Evolutionary conservation across 257 asterid species (phyloP).

Genomic region (Penstemon barbatus): DNA sequence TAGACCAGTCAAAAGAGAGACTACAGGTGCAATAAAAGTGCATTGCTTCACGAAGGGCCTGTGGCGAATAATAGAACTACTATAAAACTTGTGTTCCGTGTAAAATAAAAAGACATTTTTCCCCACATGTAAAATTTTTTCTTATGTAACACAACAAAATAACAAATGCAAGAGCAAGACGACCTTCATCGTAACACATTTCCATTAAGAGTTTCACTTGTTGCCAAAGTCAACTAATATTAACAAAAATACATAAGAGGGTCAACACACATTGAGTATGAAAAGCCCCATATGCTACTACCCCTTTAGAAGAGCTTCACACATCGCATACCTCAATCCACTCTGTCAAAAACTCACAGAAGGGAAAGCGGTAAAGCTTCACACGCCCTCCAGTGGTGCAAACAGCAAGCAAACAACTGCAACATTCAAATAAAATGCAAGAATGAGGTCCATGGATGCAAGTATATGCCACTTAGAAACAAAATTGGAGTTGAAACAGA

Average conservation of each 20-base stretch:
- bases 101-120: too few relatives aligned
- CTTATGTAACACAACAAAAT: not conserved
- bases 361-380: constrained; percentile 74
- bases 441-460: constrained; percentile 24
- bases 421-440: constrained; percentile 12
- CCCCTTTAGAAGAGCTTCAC: not conserved
- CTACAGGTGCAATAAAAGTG: not conserved
- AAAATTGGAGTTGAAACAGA: not conserved
- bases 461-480: constrained; percentile 7
- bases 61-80: not conserved
- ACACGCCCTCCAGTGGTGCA: constrained; percentile 79
- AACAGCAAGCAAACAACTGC: constrained; percentile 90
- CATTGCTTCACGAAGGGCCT: not conserved
- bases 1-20: constrained; percentile 1
- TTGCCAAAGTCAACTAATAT: constrained; percentile 5
- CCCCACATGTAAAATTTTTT: too few relatives aligned
- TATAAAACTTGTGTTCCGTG: not conserved
- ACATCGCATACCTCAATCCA: constrained; percentile 74
- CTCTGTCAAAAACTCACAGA: constrained; percentile 69
- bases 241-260: not conserved
- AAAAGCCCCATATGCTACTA: not conserved
- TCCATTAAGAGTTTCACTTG: not conserved
- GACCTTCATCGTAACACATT: constrained; percentile 7
- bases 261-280: constrained; percentile 1
- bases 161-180: not conserved